Evolutionary conservation across 208 protist species (phyloP).

Genomic region (Lotmaria passim): DNA sequence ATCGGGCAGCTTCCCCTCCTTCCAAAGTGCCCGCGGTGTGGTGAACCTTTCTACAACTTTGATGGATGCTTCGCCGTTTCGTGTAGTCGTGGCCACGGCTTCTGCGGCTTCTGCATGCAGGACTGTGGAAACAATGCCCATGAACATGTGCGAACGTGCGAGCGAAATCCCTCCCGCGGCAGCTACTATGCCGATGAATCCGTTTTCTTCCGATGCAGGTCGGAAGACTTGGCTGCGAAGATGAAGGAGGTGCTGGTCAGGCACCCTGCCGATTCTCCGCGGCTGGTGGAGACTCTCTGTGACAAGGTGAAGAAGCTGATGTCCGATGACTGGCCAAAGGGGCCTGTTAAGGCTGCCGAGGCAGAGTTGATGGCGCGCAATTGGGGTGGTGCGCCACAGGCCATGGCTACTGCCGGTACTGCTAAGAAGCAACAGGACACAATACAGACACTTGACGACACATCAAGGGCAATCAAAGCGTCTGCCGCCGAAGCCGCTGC

Average conservation of each 20-base stretch:
- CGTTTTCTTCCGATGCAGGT: constrained; percentile 10
- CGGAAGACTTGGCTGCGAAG: constrained; percentile 7
- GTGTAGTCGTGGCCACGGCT: constrained; percentile 17
- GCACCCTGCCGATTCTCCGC: not conserved
- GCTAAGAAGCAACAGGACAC: no score
- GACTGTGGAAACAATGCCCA: constrained; percentile 17
- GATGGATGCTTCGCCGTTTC: constrained; percentile 31
- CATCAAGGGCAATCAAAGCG: not conserved
- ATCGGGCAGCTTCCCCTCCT: constrained; percentile 15
- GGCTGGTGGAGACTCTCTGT: not conserved
- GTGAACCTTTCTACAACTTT: constrained; percentile 25
- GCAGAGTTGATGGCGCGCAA: not conserved
- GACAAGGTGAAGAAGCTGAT: not conserved
- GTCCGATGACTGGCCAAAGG: constrained; percentile 17
- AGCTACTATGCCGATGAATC: not conserved
- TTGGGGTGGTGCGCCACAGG: no score
- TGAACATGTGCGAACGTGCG: not conserved
- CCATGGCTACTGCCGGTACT: no score
- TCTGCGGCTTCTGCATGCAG: constrained; percentile 36
- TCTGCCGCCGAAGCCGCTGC: not conserved
- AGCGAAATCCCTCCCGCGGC: not conserved
- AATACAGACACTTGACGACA: not conserved
- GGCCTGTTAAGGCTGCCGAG: constrained; percentile 1
- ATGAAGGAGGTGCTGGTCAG: constrained; percentile 6
- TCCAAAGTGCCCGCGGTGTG: constrained; percentile 23